These are phyloP conservation scores for Meyerozyma smithsonii DNA, from an alignment of 1,139 yeast species.

Conservation along the genomic window DNA sequence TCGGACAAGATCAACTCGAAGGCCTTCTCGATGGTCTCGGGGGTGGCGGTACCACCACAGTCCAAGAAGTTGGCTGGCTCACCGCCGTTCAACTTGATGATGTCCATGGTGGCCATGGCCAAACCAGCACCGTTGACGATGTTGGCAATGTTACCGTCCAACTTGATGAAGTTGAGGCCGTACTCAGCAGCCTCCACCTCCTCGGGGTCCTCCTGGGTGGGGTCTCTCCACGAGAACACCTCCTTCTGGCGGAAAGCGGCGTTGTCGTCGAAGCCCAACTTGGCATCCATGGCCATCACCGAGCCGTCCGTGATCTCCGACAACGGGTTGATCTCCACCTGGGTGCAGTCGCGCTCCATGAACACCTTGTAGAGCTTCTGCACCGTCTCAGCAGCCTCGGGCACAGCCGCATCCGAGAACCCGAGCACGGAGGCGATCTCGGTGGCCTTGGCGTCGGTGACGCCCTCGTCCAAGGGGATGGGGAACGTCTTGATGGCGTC, in stretches of 20 bases:
- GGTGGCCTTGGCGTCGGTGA: conserved; percentile 71
- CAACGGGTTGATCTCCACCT: conserved; percentile 97
- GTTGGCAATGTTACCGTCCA: conserved; percentile 98
- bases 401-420: conserved; percentile 70
- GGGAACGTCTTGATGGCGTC: conserved; percentile 88
- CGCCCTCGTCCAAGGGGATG: conserved; percentile 73
- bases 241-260: conserved; percentile 94
- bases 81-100: conserved; percentile 96
- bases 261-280: conserved; percentile 97
- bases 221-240: conserved; percentile 90
- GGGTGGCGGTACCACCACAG: conserved; percentile 99
- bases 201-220: conserved; percentile 96
- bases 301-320: conserved; percentile 88
- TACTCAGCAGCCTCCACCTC: conserved; percentile 89
- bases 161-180: conserved; percentile 93
- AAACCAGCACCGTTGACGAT: conserved; percentile 99
- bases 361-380: conserved; percentile 86
- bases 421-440: conserved; percentile 79
- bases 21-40: conserved; percentile 95
- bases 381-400: conserved; percentile 84
- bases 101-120: conserved; percentile 99
- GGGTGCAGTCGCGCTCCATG: conserved; percentile 90
- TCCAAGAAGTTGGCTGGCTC: conserved; percentile 98
- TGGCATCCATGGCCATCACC: conserved; percentile 98
- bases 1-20: conserved; percentile 90